Evolutionary conservation across 306 rosid species (phyloP), one percentile per base, ranked within the genome.

Genomic region (Dryas drummondii): DNA sequence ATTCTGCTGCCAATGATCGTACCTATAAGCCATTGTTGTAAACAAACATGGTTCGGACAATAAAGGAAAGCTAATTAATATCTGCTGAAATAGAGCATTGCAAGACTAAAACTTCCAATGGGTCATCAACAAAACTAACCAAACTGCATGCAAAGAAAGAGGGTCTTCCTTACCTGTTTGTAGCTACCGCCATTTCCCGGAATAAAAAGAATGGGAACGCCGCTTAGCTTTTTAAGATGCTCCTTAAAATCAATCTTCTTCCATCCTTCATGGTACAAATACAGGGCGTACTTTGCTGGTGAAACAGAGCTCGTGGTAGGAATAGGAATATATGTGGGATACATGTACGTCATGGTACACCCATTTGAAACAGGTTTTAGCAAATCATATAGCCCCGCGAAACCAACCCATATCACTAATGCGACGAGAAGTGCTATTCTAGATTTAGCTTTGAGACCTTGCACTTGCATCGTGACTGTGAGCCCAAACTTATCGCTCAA

Each of bases 111-210:
- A 32, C 37, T 1, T 63, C 27, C 45, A 13, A 61, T 41, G 17
- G 10, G 41, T 26, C 14, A 32, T 13, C 64, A 59, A 59, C n/a
- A 12, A 60, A 32, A 11, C 19, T 45, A 9, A 32, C 10, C 45
- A 9, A 32, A 41, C 66, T 37, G 46, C 66, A 5, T 16, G 57
- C 19, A 14, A 53, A 16, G 57, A 82, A 84, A 66, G 77, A 81
- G 22, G 22, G 84, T 79, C 44, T 65, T 83, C 88, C 93, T 80
- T 85, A 88, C 99, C 99, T 96, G 98, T 84, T 92, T 96, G 96
- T 86, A 96, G 89, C 99, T 96, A 65, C 99, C 99, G 55, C 99
- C 97, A 80, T 96, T 96, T 63, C 99, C 99, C 0, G 99, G 99
- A 82, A 96, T 91, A 73, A 92, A 92, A 82, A 96, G 99, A 66